Conservation (phyloP, 306 rosid genomes). For the Carpinus viminea region DNA sequence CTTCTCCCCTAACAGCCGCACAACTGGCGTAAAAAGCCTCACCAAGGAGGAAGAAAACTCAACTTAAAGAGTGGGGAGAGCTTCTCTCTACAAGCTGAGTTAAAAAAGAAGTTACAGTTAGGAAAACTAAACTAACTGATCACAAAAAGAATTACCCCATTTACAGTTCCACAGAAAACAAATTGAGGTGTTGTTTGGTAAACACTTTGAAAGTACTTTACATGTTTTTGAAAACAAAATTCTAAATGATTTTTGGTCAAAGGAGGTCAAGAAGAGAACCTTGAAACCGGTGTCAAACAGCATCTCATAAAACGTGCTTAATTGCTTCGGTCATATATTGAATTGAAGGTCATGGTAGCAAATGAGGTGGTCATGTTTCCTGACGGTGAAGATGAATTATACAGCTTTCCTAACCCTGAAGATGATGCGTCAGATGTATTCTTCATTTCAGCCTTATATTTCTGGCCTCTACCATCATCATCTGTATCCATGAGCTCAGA, state of each 20-base stretch:
- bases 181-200: background rate
- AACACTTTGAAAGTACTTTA: background rate
- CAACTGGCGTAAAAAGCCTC: no score
- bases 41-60: no score
- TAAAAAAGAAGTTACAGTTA: no score
- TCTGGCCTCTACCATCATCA: conserved; percentile 28
- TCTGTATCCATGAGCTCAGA: conserved; percentile 46
- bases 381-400: conserved; percentile 42
- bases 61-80: no score
- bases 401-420: conserved; percentile 33
- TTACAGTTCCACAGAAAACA: background rate
- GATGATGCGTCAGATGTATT: conserved; percentile 25
- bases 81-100: no score
- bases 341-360: conserved; percentile 73
- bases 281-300: background rate
- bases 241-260: conserved; percentile 6
- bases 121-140: background rate
- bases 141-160: conserved; percentile 5
- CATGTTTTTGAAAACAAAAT: background rate
- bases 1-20: no score
- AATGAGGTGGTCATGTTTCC: conserved; percentile 33
- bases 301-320: conserved; percentile 9
- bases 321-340: conserved; percentile 61
- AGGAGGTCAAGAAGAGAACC: background rate
- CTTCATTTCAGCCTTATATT: conserved; percentile 26